A percentile compares a stretch with the other conserved stretches of the same genome.
These are phyloP conservation scores for Saccharomyces hybrid DNA, from an alignment of 1,139 yeast species.

Conservation along the genomic window DNA sequence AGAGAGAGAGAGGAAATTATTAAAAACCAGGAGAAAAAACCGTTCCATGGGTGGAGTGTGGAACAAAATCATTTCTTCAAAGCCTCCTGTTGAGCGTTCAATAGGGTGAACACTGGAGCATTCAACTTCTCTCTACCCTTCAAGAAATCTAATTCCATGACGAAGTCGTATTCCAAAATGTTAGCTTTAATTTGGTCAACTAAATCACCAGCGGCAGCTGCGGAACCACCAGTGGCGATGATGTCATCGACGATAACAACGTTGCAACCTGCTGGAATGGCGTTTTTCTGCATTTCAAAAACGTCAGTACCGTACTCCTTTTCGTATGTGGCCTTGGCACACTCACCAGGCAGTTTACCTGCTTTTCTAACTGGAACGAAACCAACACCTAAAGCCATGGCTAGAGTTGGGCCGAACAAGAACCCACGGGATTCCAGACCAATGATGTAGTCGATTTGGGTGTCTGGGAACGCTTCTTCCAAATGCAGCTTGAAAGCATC, in stretches of 20 bases:
- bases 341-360: slow-evolving; percentile 90
- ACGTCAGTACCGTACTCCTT: slow-evolving; percentile 91
- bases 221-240: slow-evolving; percentile 97
- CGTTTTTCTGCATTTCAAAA: slow-evolving; percentile 81
- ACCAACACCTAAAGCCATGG: slow-evolving; percentile 80
- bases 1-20: not conserved
- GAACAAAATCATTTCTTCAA: slow-evolving; percentile 1
- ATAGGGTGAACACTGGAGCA: slow-evolving; percentile 80
- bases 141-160: slow-evolving; percentile 90
- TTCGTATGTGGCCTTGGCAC: slow-evolving; percentile 61
- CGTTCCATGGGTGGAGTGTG: not conserved
- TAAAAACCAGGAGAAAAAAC: not conserved
- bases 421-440: slow-evolving; percentile 98
- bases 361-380: slow-evolving; percentile 92
- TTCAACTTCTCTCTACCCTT: slow-evolving; percentile 85
- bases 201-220: slow-evolving; percentile 86
- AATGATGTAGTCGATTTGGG: slow-evolving; percentile 77
- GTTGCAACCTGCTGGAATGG: slow-evolving; percentile 71
- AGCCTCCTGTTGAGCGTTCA: slow-evolving; percentile 56
- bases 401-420: slow-evolving; percentile 90
- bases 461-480: slow-evolving; percentile 42
- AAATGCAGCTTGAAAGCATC: slow-evolving; percentile 75
- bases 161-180: slow-evolving; percentile 73
- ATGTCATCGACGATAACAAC: slow-evolving; percentile 91
- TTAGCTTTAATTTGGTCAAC: slow-evolving; percentile 60